phyloP scores from a whole-genome alignment of 2,329 filamentous ascomycete genomes.

The Emericellopsis atlantica region DNA sequence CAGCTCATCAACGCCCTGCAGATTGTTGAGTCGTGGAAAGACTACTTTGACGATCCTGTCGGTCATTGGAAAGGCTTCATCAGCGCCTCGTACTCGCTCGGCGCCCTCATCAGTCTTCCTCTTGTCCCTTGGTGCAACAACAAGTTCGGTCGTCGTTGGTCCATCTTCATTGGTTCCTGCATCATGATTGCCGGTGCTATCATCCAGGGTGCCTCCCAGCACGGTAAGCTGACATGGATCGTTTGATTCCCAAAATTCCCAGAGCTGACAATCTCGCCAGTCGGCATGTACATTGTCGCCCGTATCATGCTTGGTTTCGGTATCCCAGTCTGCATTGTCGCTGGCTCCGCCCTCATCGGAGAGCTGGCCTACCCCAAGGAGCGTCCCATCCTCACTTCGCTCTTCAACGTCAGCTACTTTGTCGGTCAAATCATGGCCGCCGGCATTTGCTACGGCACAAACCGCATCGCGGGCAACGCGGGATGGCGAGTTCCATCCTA shows the following conservation, averaged over 20 bases:
- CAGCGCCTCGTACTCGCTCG: slow-evolving; percentile 45
- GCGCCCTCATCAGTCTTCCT: slow-evolving; percentile 43
- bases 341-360: slow-evolving; percentile 44
- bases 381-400: slow-evolving; percentile 41
- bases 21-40: slow-evolving; percentile 21
- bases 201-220: slow-evolving; percentile 24
- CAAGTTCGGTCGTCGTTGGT: slow-evolving; percentile 39
- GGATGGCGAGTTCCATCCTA: slow-evolving; percentile 31
- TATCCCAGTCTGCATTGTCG: slow-evolving; percentile 46
- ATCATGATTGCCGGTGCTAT: slow-evolving; percentile 42
- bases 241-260: too few species aligned
- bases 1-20: slow-evolving; percentile 32
- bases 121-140: slow-evolving; percentile 44
- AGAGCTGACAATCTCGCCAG: slow-evolving; percentile 4
- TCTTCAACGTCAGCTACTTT: slow-evolving; percentile 45
- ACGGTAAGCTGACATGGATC: background rate
- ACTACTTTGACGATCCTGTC: slow-evolving; percentile 18
- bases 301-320: slow-evolving; percentile 48
- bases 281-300: slow-evolving; percentile 44
- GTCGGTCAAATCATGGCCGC: slow-evolving; percentile 36
- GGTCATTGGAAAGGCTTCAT: slow-evolving; percentile 39
- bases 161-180: slow-evolving; percentile 39
- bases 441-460: slow-evolving; percentile 36
- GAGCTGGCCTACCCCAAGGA: slow-evolving; percentile 50
- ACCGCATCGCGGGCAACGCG: slow-evolving; percentile 21